Conservation (phyloP, 2,329 filamentous ascomycete species). For the Ciborinia camelliae region DNA sequence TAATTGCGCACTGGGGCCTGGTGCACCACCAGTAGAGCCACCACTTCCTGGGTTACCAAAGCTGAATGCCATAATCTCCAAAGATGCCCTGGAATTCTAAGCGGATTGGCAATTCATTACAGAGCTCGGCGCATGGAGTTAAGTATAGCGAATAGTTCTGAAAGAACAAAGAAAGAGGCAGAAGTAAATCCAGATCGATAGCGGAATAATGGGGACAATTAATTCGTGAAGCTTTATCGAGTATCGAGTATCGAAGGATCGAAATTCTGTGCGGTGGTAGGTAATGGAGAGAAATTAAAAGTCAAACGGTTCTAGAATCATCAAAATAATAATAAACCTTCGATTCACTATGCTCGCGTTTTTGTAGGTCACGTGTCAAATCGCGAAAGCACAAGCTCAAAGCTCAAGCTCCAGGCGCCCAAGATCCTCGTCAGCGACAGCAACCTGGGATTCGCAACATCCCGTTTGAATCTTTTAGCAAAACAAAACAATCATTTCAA, state of each 20-base stretch:
- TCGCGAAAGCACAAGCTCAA: conserved; percentile 18
- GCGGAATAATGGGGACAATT: background rate
- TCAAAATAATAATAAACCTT: conserved; percentile 7
- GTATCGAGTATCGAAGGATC: background rate
- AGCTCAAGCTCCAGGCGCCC: conserved; percentile 19
- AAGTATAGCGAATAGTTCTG: conserved; percentile 22
- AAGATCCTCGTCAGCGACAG: conserved; percentile 21
- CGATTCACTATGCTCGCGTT: conserved; percentile 14
- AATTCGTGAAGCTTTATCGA: background rate
- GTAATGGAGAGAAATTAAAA: background rate
- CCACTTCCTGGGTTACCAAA: conserved; percentile 50
- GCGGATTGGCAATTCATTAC: conserved; percentile 37
- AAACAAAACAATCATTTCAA: conserved; percentile 13
- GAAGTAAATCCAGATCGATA: conserved; percentile 3
- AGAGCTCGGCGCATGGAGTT: conserved; percentile 32
- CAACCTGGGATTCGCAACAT: conserved; percentile 15
- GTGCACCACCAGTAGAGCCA: conserved; percentile 42
- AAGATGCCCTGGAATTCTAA: conserved; percentile 39
- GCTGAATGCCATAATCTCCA: conserved; percentile 60
- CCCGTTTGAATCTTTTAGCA: conserved; percentile 10
- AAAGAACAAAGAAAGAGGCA: background rate
- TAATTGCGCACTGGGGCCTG: conserved; percentile 43
- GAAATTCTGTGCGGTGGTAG: background rate
- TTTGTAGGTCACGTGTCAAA: conserved; percentile 16
- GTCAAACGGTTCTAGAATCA: background rate